Evolutionary conservation across 352 stramenopile species (phyloP), one percentile per base, ranked within the genome.

Genomic region (Pseudoperonospora humuli): DNA sequence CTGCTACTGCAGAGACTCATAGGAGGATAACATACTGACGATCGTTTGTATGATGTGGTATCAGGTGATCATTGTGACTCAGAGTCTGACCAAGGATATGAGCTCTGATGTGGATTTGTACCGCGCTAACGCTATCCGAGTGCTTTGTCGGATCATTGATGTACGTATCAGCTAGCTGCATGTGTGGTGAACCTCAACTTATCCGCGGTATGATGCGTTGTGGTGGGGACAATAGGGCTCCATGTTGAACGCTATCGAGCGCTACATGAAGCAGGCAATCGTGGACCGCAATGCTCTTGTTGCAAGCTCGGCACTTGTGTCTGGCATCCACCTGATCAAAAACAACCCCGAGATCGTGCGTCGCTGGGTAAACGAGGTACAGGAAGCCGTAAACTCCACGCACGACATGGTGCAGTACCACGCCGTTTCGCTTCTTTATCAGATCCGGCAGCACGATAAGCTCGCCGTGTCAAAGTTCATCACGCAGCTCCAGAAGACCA

Each of bases 321-420:
- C 93, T 19, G 93, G 94, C 26, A 90, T 96, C 26, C 86, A 97
- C 45, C 62, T 98, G 37, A 98, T 98, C 64, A 84, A 95, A 41
- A 87, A 71, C 47, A 95, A 87, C 61, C 79, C 93, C 1, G 82
- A 95, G n/a, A 80, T 97, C 21, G 75, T 97, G 14, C 78, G 86
- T 32, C 82, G 89, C 26, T 98, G 96, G 96, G 95, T 99, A 34
- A 97, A 96, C 52, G 96, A 99, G 72, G 93, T 98, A 15, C 90
- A 98, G 58, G 95, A 99, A 56, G 95, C 93, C 3, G 84, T 98
- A 6, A 94, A 86, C 54, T 98, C 87, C 28, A 81, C 81, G 13
- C 84, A 97, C 64, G 93, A 98, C 45, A 99, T 99, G 96, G 97
- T 99, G 9, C 93, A 99, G 74, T 99, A 98, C 74, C 96, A 99